Percentiles rank a stretch among this genome's conserved stretches.
These are phyloP conservation scores for Aspergillus sp. DNA, from an alignment of 2,329 filamentous ascomycete species.

Conservation along the genomic window DNA sequence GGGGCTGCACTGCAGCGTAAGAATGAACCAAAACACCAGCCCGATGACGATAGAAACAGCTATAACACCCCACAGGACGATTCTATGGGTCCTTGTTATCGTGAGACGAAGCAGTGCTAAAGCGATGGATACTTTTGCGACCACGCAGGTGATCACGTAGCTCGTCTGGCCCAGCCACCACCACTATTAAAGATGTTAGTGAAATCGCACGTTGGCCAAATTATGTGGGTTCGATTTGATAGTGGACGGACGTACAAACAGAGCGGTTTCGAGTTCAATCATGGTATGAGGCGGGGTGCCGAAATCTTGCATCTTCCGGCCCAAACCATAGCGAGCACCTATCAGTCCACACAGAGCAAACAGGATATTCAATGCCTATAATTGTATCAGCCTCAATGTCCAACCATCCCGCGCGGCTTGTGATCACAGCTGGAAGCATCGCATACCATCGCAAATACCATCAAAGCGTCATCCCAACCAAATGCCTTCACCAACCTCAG, in stretches of 20 bases:
- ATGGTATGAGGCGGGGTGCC: not conserved
- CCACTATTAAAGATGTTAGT: conserved; percentile 26
- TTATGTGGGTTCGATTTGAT: not conserved
- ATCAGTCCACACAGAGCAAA: conserved; percentile 37
- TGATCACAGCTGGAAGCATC: not conserved
- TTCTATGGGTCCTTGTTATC: conserved; percentile 44
- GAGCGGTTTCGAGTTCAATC: conserved; percentile 28
- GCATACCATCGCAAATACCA: conserved; percentile 38
- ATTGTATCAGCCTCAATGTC: not conserved
- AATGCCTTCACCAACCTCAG: conserved; percentile 35
- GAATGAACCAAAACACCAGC: conserved; percentile 51
- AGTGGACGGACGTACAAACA: conserved; percentile 30
- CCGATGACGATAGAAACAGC: conserved; percentile 47
- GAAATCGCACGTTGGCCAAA: not conserved
- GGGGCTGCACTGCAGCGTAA: conserved; percentile 56
- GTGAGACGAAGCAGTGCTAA: conserved; percentile 57
- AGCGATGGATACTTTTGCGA: conserved; percentile 54
- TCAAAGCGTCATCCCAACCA: conserved; percentile 39
- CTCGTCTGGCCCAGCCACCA: conserved; percentile 60
- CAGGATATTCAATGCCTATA: conserved; percentile 32
- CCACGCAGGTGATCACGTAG: conserved; percentile 50
- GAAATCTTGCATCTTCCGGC: conserved; percentile 24
- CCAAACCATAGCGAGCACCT: conserved; percentile 34
- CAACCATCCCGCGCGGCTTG: not conserved
- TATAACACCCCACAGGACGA: conserved; percentile 50